A percentile compares a stretch with the other conserved stretches of the same genome.
phyloP scores from a whole-genome alignment of 768 basidiomycete genomes.

The Mycena vulgaris region DNA sequence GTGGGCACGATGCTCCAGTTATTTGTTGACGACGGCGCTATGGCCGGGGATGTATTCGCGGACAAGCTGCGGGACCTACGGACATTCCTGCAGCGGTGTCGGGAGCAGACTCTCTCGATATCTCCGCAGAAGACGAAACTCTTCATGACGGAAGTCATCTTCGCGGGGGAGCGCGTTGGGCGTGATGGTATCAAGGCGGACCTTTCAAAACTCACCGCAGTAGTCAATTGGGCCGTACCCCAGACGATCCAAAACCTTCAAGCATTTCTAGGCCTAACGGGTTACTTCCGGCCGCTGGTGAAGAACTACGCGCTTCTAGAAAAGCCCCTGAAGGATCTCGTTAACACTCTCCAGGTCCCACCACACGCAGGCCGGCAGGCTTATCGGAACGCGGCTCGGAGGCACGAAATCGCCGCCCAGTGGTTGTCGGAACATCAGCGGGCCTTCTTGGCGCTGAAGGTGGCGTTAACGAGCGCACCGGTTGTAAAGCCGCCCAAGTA shows the following conservation, averaged over 20 bases:
- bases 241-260: conserved; percentile 44
- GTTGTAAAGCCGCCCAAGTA: conserved; percentile 39
- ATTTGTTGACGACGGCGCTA: conserved; percentile 56
- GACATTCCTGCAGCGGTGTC: conserved; percentile 44
- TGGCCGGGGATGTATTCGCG: conserved; percentile 51
- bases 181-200: conserved; percentile 53
- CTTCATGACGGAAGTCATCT: conserved; percentile 53
- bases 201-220: conserved; percentile 52
- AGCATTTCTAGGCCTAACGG: conserved; percentile 53
- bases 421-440: conserved; percentile 41
- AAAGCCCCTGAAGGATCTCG: conserved; percentile 51
- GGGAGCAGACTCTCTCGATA: conserved; percentile 50
- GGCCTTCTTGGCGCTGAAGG: conserved; percentile 46
- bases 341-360: conserved; percentile 11
- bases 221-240: conserved; percentile 53
- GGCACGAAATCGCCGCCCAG: conserved; percentile 7
- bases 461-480: conserved; percentile 40
- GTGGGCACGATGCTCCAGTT: conserved; percentile 45
- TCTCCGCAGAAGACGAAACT: conserved; percentile 53
- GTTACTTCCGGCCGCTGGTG: conserved; percentile 52
- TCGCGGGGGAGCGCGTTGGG: conserved; percentile 53
- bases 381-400: conserved; percentile 11
- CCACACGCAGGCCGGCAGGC: conserved; percentile 7
- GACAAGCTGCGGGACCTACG: conserved; percentile 43
- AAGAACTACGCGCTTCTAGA: conserved; percentile 51